Conservation (phyloP, 495 filamentous ascomycete genomes). For the Aspergillus taichungensis region DNA sequence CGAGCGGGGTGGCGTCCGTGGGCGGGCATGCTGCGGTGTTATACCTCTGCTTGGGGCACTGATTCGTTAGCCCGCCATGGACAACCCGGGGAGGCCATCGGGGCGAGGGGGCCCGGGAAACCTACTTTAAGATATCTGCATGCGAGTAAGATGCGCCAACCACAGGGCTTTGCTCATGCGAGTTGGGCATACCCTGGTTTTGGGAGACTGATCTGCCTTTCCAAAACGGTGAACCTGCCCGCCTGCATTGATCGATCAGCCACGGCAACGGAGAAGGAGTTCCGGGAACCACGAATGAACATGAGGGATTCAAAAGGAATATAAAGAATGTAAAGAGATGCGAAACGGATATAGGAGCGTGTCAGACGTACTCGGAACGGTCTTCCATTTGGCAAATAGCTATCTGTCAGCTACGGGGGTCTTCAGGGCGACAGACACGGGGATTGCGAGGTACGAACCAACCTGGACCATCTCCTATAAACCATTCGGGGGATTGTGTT, state of each 20-base stretch:
- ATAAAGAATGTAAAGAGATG: background rate
- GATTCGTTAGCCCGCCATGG: too few species aligned
- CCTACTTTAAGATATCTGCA: slow-evolving; percentile 84
- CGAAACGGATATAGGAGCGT: background rate
- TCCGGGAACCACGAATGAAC: too few species aligned
- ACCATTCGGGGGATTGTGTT: slow-evolving; percentile 3
- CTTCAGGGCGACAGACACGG: slow-evolving; percentile 5
- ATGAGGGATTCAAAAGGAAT: background rate
- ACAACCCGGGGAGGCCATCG: too few species aligned
- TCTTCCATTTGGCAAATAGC: slow-evolving; percentile 22
- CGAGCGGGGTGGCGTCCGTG: slow-evolving; percentile 53
- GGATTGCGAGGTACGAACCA: slow-evolving; percentile 56
- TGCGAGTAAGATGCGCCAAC: slow-evolving; percentile 95
- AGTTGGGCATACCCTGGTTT: slow-evolving; percentile 36
- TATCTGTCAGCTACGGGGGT: slow-evolving; percentile 20
- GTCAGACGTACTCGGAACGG: slow-evolving; percentile 42
- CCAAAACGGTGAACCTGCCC: slow-evolving; percentile 87
- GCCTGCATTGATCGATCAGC: slow-evolving; percentile 26
- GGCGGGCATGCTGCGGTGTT: slow-evolving; percentile 43
- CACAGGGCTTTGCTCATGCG: slow-evolving; percentile 65
- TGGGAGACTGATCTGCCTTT: slow-evolving; percentile 44
- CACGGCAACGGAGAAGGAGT: too few species aligned
- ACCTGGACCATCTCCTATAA: slow-evolving; percentile 99
- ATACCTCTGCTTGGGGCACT: slow-evolving; percentile 33
- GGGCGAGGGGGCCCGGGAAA: slow-evolving; percentile 26